phyloP scores from a whole-genome alignment of 495 filamentous ascomycete genomes.

The Oidiodendron maius region DNA sequence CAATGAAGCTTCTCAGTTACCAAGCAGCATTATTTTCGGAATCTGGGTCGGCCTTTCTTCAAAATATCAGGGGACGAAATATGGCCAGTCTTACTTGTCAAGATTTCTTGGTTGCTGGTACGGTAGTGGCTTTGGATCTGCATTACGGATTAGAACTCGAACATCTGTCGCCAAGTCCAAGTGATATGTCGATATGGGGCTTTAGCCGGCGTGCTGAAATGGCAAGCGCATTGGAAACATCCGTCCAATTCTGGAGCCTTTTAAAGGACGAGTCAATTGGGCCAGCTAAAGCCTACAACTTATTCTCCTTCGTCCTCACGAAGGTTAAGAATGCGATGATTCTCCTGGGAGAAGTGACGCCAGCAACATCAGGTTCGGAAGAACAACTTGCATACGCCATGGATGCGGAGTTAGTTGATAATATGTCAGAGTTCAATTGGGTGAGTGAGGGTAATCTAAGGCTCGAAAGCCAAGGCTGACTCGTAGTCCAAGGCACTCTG shows the following conservation, averaged over 20 bases:
- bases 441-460: no score
- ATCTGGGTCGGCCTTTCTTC: background rate
- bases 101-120: constrained; percentile 6
- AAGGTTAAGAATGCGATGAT: constrained; percentile 1
- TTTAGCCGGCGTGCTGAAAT: background rate
- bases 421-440: no score
- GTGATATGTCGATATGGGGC: constrained; percentile 1
- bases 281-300: constrained; percentile 1
- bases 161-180: background rate
- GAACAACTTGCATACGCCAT: no score
- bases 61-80: background rate
- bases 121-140: constrained; percentile 3
- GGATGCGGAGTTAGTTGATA: no score
- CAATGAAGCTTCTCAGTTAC: constrained; percentile 1
- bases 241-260: background rate
- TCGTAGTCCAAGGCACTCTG: no score
- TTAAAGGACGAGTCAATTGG: constrained; percentile 2
- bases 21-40: background rate
- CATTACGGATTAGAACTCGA: background rate
- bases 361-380: no score
- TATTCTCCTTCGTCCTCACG: constrained; percentile 7
- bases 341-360: no score
- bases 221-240: constrained; percentile 1
- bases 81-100: background rate
- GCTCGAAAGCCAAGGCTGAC: no score